Conservation (phyloP, 2,329 filamentous ascomycete genomes). For the Penicillium janthinellum region DNA sequence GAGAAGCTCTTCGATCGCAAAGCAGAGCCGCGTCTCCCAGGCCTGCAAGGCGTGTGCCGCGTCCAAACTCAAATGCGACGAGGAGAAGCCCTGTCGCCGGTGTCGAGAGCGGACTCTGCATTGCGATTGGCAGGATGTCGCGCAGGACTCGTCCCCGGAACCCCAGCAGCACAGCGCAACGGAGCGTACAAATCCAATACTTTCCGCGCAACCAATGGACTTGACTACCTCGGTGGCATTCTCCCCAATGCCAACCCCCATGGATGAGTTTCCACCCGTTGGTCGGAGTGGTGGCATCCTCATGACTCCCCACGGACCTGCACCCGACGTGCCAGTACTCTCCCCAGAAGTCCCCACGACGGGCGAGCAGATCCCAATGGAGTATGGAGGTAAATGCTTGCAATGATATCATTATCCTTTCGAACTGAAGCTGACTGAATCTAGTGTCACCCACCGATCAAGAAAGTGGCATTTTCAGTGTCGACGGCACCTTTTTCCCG, state of each 20-base stretch:
- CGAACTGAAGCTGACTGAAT: conserved; percentile 1
- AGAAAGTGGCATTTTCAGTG: conserved; percentile 33
- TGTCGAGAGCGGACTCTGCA: conserved; percentile 53
- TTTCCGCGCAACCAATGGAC: not conserved
- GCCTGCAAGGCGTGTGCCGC: conserved; percentile 56
- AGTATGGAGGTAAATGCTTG: conserved; percentile 19
- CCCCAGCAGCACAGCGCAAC: conserved; percentile 11
- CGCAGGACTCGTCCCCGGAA: conserved; percentile 23
- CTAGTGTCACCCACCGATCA: conserved; percentile 29
- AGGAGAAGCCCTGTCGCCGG: conserved; percentile 56
- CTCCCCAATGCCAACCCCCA: conserved; percentile 18
- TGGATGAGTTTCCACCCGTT: conserved; percentile 13
- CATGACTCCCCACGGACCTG: conserved; percentile 9
- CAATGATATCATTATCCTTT: not conserved
- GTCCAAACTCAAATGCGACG: conserved; percentile 57
- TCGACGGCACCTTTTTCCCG: conserved; percentile 34
- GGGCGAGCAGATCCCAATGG: conserved; percentile 14
- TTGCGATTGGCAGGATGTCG: conserved; percentile 40
- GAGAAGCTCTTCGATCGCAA: conserved; percentile 21
- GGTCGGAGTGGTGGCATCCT: not conserved
- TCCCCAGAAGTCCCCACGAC: conserved; percentile 16
- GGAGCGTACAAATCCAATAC: conserved; percentile 2
- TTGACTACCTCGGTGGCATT: conserved; percentile 10
- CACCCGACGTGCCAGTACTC: conserved; percentile 10
- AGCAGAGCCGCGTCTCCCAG: conserved; percentile 47